Conservation (phyloP, 1,284 basidiomycete species). For the Ceratobasidium sp. region DNA sequence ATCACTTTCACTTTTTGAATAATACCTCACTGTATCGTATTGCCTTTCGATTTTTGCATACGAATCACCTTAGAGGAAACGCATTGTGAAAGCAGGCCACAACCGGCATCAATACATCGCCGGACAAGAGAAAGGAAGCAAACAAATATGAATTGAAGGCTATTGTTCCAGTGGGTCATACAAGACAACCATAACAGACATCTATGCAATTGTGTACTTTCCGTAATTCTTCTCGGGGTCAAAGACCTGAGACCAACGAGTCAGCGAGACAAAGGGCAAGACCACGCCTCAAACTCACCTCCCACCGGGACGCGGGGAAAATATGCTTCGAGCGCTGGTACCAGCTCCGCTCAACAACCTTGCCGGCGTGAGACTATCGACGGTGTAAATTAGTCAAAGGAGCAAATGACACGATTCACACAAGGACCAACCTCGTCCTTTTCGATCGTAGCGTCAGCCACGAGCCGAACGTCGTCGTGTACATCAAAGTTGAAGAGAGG, state of each 20-base stretch:
- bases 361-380: slow-evolving; percentile 90
- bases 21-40: slow-evolving; percentile 31
- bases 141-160: too few relatives aligned
- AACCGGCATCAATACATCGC: not conserved
- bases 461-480: slow-evolving; percentile 95
- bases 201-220: slow-evolving; percentile 81
- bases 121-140: not conserved
- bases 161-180: not conserved
- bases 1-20: slow-evolving; percentile 37
- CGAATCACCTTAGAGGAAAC: not conserved
- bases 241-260: slow-evolving; percentile 65
- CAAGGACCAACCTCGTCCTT: slow-evolving; percentile 81
- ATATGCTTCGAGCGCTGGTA: slow-evolving; percentile 98
- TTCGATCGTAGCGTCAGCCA: slow-evolving; percentile 95
- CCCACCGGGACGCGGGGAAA: slow-evolving; percentile 95
- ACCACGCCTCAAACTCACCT: slow-evolving; percentile 64
- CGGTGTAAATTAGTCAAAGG: not conserved
- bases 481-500: slow-evolving; percentile 99
- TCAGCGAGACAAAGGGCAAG: slow-evolving; percentile 57
- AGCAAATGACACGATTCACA: not conserved
- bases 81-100: not conserved
- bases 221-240: slow-evolving; percentile 93
- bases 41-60: not conserved
- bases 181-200: not conserved
- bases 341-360: slow-evolving; percentile 96